A percentile compares a stretch with the other conserved stretches of the same genome.
phyloP scores from a whole-genome alignment of 441 rosid genomes.

The Adansonia rubrostipa region DNA sequence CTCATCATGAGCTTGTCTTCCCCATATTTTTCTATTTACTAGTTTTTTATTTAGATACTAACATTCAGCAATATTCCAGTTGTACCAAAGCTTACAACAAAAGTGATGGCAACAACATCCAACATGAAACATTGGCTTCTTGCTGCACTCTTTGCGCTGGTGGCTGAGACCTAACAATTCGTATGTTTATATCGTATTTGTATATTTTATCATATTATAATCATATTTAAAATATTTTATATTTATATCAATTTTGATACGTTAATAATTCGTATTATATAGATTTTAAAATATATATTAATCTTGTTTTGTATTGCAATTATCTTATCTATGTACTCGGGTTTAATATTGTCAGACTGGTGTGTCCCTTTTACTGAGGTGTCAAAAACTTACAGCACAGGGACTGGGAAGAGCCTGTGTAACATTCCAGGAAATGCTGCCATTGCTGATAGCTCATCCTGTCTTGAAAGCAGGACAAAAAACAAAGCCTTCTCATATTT shows the following conservation, averaged over 20 bases:
- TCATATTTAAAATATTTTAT: too few relatives aligned
- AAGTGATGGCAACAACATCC: conserved; percentile 13
- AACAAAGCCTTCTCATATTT: too few relatives aligned
- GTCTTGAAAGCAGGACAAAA: not conserved
- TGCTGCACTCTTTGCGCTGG: not conserved
- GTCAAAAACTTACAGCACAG: too few relatives aligned
- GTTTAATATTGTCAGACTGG: too few relatives aligned
- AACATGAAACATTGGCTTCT: not conserved
- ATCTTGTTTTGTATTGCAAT: too few relatives aligned
- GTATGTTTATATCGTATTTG: too few relatives aligned
- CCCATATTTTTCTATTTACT: not conserved
- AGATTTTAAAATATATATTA: too few relatives aligned
- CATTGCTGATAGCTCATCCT: not conserved
- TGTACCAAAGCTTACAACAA: not conserved
- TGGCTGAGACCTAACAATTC: too few relatives aligned
- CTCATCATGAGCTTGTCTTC: not conserved
- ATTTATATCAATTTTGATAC: not conserved
- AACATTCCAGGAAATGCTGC: not conserved
- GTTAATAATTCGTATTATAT: too few relatives aligned
- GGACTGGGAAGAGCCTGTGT: not conserved
- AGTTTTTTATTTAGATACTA: not conserved
- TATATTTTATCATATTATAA: too few relatives aligned
- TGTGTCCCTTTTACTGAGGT: not conserved
- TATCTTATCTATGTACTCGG: too few relatives aligned
- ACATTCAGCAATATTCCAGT: not conserved